Evolutionary conservation across 768 basidiomycete species (phyloP), one percentile per base, ranked within the genome.

Genomic region (Chalciporus chontae): DNA sequence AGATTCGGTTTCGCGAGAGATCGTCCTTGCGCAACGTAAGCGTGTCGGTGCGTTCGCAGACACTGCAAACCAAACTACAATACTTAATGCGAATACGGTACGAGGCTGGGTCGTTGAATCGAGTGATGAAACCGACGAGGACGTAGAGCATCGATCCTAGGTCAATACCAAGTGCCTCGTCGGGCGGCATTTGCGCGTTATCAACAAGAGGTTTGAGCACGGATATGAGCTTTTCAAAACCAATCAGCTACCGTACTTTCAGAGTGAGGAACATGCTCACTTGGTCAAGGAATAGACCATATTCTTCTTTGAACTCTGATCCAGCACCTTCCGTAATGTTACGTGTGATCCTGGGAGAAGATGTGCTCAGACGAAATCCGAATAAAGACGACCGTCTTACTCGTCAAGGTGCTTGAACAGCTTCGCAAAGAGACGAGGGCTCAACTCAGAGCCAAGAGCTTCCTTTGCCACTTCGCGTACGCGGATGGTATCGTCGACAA

Each of bases 161-260:
- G 59, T 88, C 85, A 26, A 84, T 77, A 51, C 73, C 77, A 55
- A 80, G 72, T 13, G 81, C 67, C 43, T 87, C 84, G 45, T 87
- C 83, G 21, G 78, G 67, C 8, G 75, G 71, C 18, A 72, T 71
- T 40, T 81, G 75, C 15, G 77, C 73, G 51, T 87, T 88, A 50
- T 92, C 90, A n/a, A 90, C 75, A 40, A 90, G 75, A 8, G 87
- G 75, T 58, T 87, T 88, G 41, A 94, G 69, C 24, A 94, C 81
- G 0, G 81, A 74, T 43, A 90, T 80, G 53, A 85, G 81, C 85
- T 94, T 62, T 24, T 51, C 56, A 57, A n/a, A 40, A 15, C 13
- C 13, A 29, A 48, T 67, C 36, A 68, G 52, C 18, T 40, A 19
- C 26, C 26, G 24, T 39, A 34, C 11, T 9, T 31, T 31, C 29